Percentiles rank a stretch among this genome's conserved stretches.
Evolutionary conservation across 202 grass and related monocot genomes (phyloP).

Genomic region (Zizania palustris): DNA sequence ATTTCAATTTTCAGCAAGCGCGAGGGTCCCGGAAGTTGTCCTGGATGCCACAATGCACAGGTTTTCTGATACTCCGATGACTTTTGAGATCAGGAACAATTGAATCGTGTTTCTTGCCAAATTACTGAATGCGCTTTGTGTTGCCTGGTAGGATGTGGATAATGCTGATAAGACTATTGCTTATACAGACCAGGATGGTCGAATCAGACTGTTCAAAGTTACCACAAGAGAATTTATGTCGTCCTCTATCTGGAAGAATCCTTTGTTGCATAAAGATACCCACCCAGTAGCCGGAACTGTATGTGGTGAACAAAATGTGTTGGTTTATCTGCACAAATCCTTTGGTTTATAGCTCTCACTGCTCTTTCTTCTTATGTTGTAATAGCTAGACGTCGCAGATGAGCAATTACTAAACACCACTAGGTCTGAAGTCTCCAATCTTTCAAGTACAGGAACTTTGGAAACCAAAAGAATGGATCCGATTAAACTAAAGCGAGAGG

Average conservation of each 20-base stretch:
- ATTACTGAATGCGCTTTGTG: not conserved
- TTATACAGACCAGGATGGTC: slow-evolving; percentile 61
- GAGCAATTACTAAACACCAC: slow-evolving; percentile 1
- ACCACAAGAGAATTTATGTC: slow-evolving; percentile 63
- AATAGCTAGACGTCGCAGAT: not conserved
- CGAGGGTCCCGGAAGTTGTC: slow-evolving; percentile 28
- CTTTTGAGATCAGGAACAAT: not conserved
- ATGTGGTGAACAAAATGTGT: not conserved
- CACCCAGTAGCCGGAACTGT: slow-evolving; percentile 11
- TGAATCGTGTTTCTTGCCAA: not conserved
- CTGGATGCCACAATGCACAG: slow-evolving; percentile 40
- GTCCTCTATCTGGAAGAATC: slow-evolving; percentile 76
- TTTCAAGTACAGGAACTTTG: slow-evolving; percentile 28
- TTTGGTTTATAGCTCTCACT: slow-evolving; percentile 15
- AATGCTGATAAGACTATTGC: slow-evolving; percentile 50
- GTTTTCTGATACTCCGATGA: slow-evolving; percentile 5
- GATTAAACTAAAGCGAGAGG: slow-evolving; percentile 54
- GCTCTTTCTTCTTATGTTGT: slow-evolving; percentile 7
- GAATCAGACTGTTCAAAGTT: slow-evolving; percentile 68
- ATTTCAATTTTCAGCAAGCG: slow-evolving; percentile 8
- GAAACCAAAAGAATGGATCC: slow-evolving; percentile 15
- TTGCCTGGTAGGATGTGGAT: slow-evolving; percentile 38
- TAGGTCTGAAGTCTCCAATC: slow-evolving; percentile 23
- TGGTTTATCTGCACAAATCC: not conserved
- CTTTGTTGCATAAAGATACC: slow-evolving; percentile 25